phyloP scores from a whole-genome alignment of 805 yeast genomes.

The Candida orba region DNA sequence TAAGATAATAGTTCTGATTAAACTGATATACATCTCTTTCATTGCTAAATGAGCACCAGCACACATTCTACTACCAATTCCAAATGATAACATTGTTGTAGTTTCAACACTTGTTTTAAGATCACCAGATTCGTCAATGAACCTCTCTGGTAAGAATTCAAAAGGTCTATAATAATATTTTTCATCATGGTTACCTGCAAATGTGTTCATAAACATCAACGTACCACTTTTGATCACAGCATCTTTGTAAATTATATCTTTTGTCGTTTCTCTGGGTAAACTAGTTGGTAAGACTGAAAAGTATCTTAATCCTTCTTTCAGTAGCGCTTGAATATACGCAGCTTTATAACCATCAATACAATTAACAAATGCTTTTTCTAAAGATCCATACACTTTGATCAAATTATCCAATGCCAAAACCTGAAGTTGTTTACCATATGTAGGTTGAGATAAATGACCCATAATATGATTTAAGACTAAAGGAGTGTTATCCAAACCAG shows the following conservation, averaged over 20 bases:
- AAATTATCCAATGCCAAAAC: constrained; percentile 36
- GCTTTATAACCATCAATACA: constrained; percentile 28
- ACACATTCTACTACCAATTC: constrained; percentile 69
- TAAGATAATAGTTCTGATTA: constrained; percentile 43
- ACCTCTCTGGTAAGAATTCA: constrained; percentile 47
- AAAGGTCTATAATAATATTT: constrained; percentile 35
- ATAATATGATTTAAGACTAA: constrained; percentile 53
- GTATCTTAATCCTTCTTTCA: constrained; percentile 54
- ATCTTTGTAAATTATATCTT: constrained; percentile 34
- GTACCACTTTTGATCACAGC: constrained; percentile 49
- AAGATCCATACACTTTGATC: constrained; percentile 25
- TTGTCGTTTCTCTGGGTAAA: constrained; percentile 56
- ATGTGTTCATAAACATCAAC: constrained; percentile 56
- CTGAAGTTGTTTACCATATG: constrained; percentile 34
- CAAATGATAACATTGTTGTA: constrained; percentile 45
- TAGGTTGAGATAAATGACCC: constrained; percentile 48
- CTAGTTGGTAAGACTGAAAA: constrained; percentile 63
- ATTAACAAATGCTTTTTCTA: constrained; percentile 29
- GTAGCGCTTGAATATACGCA: constrained; percentile 46
- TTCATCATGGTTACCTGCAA: constrained; percentile 63
- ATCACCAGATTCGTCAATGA: constrained; percentile 30
- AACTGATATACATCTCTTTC: constrained; percentile 54
- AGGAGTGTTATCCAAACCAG: constrained; percentile 70
- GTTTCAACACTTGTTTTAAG: constrained; percentile 6
- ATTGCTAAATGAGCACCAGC: constrained; percentile 59